A percentile compares a stretch with the other conserved stretches of the same genome.
These are phyloP conservation scores for Starmera stellimalicola DNA, from an alignment of 1,139 yeast species.

Conservation along the genomic window DNA sequence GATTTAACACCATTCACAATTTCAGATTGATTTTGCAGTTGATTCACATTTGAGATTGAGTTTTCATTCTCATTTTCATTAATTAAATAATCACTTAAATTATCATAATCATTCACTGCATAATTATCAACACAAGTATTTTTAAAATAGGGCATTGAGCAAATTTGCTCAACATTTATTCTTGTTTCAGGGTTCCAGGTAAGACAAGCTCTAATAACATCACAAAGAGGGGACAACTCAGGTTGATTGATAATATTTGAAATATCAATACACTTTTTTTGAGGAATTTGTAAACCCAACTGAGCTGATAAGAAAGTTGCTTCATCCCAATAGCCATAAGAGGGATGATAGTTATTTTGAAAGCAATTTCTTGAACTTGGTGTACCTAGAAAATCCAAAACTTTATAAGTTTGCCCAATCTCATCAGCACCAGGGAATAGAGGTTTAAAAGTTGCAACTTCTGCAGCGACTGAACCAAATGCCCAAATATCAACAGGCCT, in stretches of 20 bases:
- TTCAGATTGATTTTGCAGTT: background rate
- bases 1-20: constrained; percentile 1
- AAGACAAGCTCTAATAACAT: constrained; percentile 47
- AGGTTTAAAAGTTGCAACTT: constrained; percentile 66
- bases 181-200: constrained; percentile 58
- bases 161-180: constrained; percentile 35
- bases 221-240: constrained; percentile 32
- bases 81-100: background rate
- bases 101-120: background rate
- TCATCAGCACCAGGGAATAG: constrained; percentile 79
- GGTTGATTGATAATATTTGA: constrained; percentile 28
- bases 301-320: constrained; percentile 40
- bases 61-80: background rate
- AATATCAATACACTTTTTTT: constrained; percentile 28
- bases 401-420: constrained; percentile 64
- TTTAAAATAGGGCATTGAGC: constrained; percentile 44
- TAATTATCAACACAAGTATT: constrained; percentile 26
- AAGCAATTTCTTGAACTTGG: constrained; percentile 33
- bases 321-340: constrained; percentile 64
- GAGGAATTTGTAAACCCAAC: constrained; percentile 48
- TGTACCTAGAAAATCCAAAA: constrained; percentile 60
- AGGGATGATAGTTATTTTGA: constrained; percentile 28
- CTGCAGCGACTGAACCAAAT: constrained; percentile 79
- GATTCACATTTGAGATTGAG: background rate
- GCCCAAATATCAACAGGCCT: constrained; percentile 92